Evolutionary conservation across 164 flowering plant species (phyloP), one percentile per base, ranked within the genome.

Genomic region (Piper betle): DNA sequence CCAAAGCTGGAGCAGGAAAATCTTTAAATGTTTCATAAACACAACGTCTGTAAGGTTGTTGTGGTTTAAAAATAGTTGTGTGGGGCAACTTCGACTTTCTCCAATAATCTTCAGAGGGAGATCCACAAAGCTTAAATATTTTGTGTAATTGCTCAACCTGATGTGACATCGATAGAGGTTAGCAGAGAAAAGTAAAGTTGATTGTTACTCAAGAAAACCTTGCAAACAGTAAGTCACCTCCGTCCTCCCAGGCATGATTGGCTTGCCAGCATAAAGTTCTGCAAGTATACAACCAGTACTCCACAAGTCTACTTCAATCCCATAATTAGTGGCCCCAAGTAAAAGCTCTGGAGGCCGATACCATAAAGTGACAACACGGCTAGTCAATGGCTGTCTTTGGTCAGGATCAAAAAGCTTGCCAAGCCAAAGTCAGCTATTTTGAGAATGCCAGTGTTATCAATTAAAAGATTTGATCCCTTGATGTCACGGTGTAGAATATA

Each of bases 231-330:
- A 13, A 17, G 40, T 62, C 77, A 93, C 98, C 97, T 93, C 98
- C 10, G 97, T 93, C 80, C 96, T 82, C 60, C 98, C 98, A 39
- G 97, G 98, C 97, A 93, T 87, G 54, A 93, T 90, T 42, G 98
- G 98, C 78, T 90, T 90, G 39, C 94, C 96, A 15, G 97, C 91
- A 87, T 85, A 87, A 58, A 93, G 65, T 69, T 93, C 98, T 52
- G 97, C 96, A 69, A 93, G 87, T 69, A 93, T 93, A 80, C 98
- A 93, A 63, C 98, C 98, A 66, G 96, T 73, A 72, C 98, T 93
- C 98, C 98, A 93, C 37, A 93, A 80, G 76, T 93, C 98, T n/a
- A 90, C 97, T n/a, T 92, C 84, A 69, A 81, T 72, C 39, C 91
- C 90, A 80, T 93, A 93, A 62, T 81, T 76, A 37, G 94, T 90